Evolutionary conservation across 768 basidiomycete species (phyloP).

Genomic region (Lactifluus echinatus): DNA sequence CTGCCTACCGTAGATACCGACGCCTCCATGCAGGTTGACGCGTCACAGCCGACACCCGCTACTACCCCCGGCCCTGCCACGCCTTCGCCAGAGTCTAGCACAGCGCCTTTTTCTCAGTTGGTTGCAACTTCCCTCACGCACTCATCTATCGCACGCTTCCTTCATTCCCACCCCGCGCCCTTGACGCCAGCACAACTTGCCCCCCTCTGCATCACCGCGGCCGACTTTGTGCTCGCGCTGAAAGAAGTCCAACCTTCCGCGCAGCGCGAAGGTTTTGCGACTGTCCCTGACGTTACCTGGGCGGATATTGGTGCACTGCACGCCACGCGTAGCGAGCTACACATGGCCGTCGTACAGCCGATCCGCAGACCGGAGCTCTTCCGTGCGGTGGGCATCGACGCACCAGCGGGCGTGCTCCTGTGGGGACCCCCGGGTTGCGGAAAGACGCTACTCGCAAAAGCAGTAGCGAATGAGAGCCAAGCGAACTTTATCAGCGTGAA

Average conservation of each 20-base stretch:
- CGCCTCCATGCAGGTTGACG: constrained; percentile 33
- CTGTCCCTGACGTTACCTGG: constrained; percentile 94
- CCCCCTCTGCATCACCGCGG: constrained; percentile 69
- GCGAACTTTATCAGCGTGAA: constrained; percentile 99
- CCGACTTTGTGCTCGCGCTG: constrained; percentile 78
- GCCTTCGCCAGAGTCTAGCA: constrained; percentile 8
- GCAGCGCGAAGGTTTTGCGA: constrained; percentile 96
- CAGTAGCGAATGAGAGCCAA: constrained; percentile 90
- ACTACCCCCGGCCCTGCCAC: neutral
- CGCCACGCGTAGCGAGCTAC: constrained; percentile 77
- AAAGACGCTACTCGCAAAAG: constrained; percentile 95
- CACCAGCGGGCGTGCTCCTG: constrained; percentile 88
- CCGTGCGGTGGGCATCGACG: constrained; percentile 78
- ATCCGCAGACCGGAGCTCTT: constrained; percentile 87
- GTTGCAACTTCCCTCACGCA: constrained; percentile 30
- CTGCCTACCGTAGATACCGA: constrained; percentile 25
- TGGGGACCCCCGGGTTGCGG: constrained; percentile 99
- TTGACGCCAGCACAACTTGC: constrained; percentile 70
- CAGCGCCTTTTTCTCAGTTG: constrained; percentile 29
- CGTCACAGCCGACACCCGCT: constrained; percentile 1
- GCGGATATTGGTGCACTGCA: constrained; percentile 90
- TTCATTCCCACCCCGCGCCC: constrained; percentile 77
- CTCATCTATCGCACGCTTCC: constrained; percentile 81
- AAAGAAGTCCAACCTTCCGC: constrained; percentile 90
- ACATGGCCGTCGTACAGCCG: constrained; percentile 97